A percentile compares a stretch with the other conserved stretches of the same genome.
phyloP scores from a whole-genome alignment of 768 basidiomycete genomes.

The Gloeopeniophorella convolvens region DNA sequence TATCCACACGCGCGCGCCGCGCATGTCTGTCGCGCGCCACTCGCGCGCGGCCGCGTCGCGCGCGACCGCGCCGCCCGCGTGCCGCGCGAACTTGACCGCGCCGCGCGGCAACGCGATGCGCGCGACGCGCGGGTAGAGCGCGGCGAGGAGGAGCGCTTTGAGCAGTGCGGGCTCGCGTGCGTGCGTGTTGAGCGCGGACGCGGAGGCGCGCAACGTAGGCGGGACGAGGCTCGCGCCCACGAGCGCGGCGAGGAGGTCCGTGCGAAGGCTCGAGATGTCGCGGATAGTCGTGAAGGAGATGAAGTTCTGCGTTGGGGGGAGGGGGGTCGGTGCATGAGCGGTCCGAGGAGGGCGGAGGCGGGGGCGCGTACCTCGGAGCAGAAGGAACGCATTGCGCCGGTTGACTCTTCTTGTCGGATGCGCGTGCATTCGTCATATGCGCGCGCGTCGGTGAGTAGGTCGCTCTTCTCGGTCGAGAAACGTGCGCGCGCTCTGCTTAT shows the following conservation, averaged over 20 bases:
- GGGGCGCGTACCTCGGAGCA: slow-evolving; percentile 55
- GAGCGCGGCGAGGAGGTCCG: slow-evolving; percentile 70
- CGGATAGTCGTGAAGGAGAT: slow-evolving; percentile 68
- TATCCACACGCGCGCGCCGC: slow-evolving; percentile 59
- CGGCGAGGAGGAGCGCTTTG: slow-evolving; percentile 80
- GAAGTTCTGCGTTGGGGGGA: slow-evolving; percentile 53
- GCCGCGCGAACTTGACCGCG: slow-evolving; percentile 77
- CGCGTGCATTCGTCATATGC: slow-evolving; percentile 64
- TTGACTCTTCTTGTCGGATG: slow-evolving; percentile 44
- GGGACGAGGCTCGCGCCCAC: slow-evolving; percentile 65
- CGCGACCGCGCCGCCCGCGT: slow-evolving; percentile 77
- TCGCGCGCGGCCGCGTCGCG: slow-evolving; percentile 82
- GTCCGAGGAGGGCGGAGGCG: slow-evolving; percentile 8
- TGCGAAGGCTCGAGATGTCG: slow-evolving; percentile 71
- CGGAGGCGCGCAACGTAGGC: slow-evolving; percentile 36
- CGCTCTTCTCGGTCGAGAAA: slow-evolving; percentile 70
- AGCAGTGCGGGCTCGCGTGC: slow-evolving; percentile 64
- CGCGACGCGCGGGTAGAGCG: slow-evolving; percentile 80
- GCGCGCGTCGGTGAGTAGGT: slow-evolving; percentile 74
- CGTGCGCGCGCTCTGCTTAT: slow-evolving; percentile 56
- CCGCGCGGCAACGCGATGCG: slow-evolving; percentile 67
- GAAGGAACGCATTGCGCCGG: slow-evolving; percentile 44
- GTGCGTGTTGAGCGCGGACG: slow-evolving; percentile 55
- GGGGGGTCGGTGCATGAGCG: too few species aligned
- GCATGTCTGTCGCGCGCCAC: slow-evolving; percentile 73